Evolutionary conservation across 495 filamentous ascomycete species (phyloP).

Genomic region (Trichoderma asperelloides): DNA sequence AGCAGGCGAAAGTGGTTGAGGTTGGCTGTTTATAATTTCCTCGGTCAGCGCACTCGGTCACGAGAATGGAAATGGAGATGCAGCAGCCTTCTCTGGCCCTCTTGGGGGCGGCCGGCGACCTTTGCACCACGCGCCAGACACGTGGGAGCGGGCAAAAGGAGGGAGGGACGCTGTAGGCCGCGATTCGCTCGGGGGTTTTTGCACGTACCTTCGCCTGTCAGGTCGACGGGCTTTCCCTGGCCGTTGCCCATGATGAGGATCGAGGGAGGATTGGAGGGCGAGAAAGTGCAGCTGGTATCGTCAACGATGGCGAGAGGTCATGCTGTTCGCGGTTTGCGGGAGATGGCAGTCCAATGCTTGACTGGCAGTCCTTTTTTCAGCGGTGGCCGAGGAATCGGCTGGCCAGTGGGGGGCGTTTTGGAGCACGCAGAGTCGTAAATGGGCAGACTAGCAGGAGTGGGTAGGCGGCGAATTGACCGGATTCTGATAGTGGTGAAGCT

Average conservation of each 20-base stretch:
- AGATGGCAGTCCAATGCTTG: not conserved
- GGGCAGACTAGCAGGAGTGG: not conserved
- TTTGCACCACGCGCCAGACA: slow-evolving; percentile 7
- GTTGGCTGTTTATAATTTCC: slow-evolving; percentile 56
- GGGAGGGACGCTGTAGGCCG: not conserved
- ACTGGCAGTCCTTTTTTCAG: not conserved
- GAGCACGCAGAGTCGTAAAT: not conserved
- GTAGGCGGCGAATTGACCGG: slow-evolving; percentile 4
- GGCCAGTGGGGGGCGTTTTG: not conserved
- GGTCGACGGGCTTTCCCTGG: slow-evolving; percentile 85
- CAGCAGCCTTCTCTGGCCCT: not conserved
- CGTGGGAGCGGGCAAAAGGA: not conserved
- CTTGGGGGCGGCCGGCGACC: not conserved
- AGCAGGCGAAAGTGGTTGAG: slow-evolving; percentile 95
- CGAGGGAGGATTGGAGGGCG: not conserved
- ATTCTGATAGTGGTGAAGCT: not conserved
- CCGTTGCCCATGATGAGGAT: slow-evolving; percentile 72
- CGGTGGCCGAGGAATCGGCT: not conserved
- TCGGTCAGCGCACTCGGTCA: not conserved
- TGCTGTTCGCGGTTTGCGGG: not conserved
- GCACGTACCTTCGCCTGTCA: slow-evolving; percentile 82
- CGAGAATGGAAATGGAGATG: not conserved
- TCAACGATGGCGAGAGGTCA: not conserved
- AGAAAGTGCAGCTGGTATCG: not conserved
- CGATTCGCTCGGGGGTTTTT: not conserved